Percentiles rank a stretch among this genome's conserved stretches.
Conservation (phyloP, 495 filamentous ascomycete species). For the Cercophora newfieldiana region DNA sequence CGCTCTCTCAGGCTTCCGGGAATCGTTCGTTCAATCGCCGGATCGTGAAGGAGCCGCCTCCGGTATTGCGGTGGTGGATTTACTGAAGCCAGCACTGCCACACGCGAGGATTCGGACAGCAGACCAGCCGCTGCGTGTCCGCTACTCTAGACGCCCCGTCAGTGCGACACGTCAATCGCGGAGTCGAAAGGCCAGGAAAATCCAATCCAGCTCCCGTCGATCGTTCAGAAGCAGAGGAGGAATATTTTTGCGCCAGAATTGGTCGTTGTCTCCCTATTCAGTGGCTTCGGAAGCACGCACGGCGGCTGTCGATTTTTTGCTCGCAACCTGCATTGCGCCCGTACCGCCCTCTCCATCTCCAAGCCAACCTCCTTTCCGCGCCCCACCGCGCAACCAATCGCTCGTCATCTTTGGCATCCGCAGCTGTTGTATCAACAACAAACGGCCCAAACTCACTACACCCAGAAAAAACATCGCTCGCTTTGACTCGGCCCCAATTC, state of each 20-base stretch:
- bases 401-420: conserved; percentile 22
- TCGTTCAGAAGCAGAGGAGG: conserved; percentile 14
- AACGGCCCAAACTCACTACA: conserved; percentile 8
- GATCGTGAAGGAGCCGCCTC: conserved; percentile 18
- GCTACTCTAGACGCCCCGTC: conserved; percentile 22
- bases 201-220: conserved; percentile 13
- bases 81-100: conserved; percentile 12
- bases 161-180: conserved; percentile 17
- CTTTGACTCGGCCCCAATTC: conserved; percentile 5
- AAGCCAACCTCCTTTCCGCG: conserved; percentile 36
- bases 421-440: conserved; percentile 34
- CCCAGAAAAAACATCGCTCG: conserved; percentile 24
- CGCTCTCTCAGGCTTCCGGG: conserved; percentile 29
- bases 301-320: conserved; percentile 13
- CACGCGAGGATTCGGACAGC: conserved; percentile 8
- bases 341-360: conserved; percentile 23
- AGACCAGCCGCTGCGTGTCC: conserved; percentile 14
- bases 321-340: conserved; percentile 2
- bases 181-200: background rate
- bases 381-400: conserved; percentile 37
- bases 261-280: background rate
- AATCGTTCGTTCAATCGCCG: conserved; percentile 29
- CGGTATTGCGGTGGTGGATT: conserved; percentile 18
- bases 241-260: background rate
- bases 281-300: conserved; percentile 4